phyloP scores from a whole-genome alignment of 1,139 yeast species.

The Scheffersomyces illinoinensis region DNA sequence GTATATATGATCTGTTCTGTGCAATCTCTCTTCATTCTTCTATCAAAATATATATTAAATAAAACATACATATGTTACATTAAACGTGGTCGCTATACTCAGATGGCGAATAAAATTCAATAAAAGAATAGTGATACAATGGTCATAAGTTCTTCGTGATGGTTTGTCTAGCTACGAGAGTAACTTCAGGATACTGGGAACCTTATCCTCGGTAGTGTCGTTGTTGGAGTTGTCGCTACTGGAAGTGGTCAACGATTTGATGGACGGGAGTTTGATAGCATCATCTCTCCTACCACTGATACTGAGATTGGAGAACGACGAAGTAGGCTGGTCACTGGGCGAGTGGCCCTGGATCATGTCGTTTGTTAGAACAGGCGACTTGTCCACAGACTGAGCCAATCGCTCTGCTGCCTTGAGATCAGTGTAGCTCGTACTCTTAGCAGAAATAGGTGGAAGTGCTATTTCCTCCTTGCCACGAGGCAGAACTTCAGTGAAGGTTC shows the following conservation, averaged over 20 bases:
- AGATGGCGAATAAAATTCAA: not conserved
- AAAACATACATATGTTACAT: not conserved
- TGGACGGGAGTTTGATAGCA: constrained; percentile 26
- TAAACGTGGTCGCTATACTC: not conserved
- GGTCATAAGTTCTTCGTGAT: not conserved
- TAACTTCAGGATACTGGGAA: constrained; percentile 33
- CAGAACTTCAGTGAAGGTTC: not conserved
- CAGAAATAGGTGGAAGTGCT: not conserved
- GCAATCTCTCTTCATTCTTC: not conserved
- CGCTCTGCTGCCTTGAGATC: not conserved
- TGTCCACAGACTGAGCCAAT: not conserved
- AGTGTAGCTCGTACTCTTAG: not conserved
- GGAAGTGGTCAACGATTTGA: constrained; percentile 15
- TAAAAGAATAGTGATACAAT: not conserved
- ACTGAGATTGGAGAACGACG: constrained; percentile 14
- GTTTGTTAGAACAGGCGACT: constrained; percentile 6
- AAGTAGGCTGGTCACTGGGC: constrained; percentile 7
- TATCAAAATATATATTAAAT: not conserved
- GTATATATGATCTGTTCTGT: not conserved
- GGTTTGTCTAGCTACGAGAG: constrained; percentile 16
- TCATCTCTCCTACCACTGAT: constrained; percentile 9
- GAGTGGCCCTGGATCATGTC: not conserved
- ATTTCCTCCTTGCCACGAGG: not conserved
- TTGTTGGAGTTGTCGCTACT: constrained; percentile 1
- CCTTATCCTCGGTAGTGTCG: constrained; percentile 15